A percentile compares a stretch with the other conserved stretches of the same genome.
These are phyloP conservation scores for Mycena galopus DNA, from an alignment of 768 basidiomycete species.

Conservation along the genomic window DNA sequence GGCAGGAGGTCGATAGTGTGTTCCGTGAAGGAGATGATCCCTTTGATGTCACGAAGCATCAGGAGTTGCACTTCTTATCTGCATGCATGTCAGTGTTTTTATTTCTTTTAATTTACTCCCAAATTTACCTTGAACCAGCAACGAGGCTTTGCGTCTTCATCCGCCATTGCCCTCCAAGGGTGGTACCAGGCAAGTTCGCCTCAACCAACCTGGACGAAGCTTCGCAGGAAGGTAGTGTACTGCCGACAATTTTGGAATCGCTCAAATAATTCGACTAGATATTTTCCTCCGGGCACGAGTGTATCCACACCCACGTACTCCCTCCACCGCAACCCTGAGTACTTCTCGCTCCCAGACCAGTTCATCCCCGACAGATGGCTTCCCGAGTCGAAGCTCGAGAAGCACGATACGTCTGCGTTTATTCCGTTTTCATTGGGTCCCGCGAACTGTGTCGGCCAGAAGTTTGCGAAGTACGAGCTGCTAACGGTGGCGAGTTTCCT, in stretches of 20 bases:
- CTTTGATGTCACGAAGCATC: slow-evolving; percentile 41
- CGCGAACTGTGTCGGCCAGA: slow-evolving; percentile 58
- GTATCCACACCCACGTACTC: slow-evolving; percentile 57
- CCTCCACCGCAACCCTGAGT: slow-evolving; percentile 60
- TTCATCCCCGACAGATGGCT: slow-evolving; percentile 62
- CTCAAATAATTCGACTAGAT: slow-evolving; percentile 42
- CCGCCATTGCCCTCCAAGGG: slow-evolving; percentile 61
- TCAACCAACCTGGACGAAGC: not conserved
- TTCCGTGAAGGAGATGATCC: slow-evolving; percentile 39
- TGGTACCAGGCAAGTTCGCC: slow-evolving; percentile 45
- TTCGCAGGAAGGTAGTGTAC: slow-evolving; percentile 3
- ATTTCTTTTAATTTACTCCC: not conserved
- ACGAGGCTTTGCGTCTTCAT: slow-evolving; percentile 62
- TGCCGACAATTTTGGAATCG: not conserved
- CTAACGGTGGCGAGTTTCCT: slow-evolving; percentile 52
- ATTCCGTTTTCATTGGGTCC: slow-evolving; percentile 60
- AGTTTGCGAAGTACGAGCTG: slow-evolving; percentile 59
- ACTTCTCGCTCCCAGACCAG: slow-evolving; percentile 60
- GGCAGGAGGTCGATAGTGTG: slow-evolving; percentile 48
- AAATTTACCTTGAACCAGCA: slow-evolving; percentile 46
- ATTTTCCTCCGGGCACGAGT: slow-evolving; percentile 59
- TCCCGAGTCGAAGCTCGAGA: slow-evolving; percentile 27
- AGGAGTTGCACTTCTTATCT: slow-evolving; percentile 50
- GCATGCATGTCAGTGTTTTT: slow-evolving; percentile 49
- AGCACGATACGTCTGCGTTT: slow-evolving; percentile 49